A percentile compares a stretch with the other conserved stretches of the same genome.
Conservation (phyloP, 129 eudicot genomes). For the Kitagawia praeruptora region DNA sequence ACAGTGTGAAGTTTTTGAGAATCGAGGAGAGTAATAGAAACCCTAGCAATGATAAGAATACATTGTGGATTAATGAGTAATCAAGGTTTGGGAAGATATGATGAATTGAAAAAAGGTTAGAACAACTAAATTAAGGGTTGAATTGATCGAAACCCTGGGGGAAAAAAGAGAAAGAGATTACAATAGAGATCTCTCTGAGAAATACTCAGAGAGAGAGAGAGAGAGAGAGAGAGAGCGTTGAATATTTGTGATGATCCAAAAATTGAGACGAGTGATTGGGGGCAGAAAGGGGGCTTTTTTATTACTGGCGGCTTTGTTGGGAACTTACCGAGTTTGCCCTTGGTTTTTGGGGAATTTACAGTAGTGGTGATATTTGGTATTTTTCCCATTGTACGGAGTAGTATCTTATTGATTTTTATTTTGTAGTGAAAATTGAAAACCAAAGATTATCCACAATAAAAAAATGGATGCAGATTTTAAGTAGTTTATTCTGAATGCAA, state of each 20-base stretch:
- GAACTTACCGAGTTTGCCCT: background rate
- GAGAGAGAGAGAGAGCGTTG: background rate
- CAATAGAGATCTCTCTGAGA: background rate
- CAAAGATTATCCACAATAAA: too few relatives aligned
- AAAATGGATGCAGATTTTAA: too few relatives aligned
- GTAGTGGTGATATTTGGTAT: too few relatives aligned
- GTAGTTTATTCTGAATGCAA: too few relatives aligned
- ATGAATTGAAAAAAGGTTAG: slow-evolving; percentile 27
- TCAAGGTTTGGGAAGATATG: slow-evolving; percentile 18
- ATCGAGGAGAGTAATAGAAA: slow-evolving; percentile 17
- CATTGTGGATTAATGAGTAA: slow-evolving; percentile 35
- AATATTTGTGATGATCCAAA: background rate
- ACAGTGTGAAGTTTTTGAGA: slow-evolving; percentile 10
- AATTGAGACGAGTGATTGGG: background rate
- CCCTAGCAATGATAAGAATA: slow-evolving; percentile 20
- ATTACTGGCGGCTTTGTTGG: background rate
- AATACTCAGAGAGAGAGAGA: background rate
- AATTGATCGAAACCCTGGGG: background rate
- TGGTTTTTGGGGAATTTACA: too few relatives aligned
- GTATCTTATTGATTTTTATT: too few relatives aligned
- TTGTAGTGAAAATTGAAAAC: too few relatives aligned
- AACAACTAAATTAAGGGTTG: background rate
- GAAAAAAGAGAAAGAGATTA: background rate
- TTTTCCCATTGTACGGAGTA: too few relatives aligned
- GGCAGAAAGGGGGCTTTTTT: background rate